These are phyloP conservation scores for Sistotremastrum suecicum DNA, from an alignment of 768 basidiomycete species.

Conservation along the genomic window DNA sequence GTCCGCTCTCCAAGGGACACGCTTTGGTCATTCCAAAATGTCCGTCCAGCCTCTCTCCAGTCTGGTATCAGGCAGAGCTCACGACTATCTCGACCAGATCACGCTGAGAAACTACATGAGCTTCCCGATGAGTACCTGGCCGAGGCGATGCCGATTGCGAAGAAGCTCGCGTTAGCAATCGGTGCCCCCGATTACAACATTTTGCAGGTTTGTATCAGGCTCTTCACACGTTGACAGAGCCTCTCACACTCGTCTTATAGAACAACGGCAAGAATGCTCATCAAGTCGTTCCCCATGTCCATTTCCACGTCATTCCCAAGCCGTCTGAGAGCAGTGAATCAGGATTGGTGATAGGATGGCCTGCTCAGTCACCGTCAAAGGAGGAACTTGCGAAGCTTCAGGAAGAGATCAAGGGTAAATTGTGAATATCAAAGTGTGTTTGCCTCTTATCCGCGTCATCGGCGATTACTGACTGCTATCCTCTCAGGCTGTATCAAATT, in stretches of 20 bases:
- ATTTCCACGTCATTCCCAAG: constrained; percentile 93
- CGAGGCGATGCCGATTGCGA: constrained; percentile 68
- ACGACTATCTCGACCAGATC: constrained; percentile 34
- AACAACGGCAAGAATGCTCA: constrained; percentile 57
- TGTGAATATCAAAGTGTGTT: constrained; percentile 16
- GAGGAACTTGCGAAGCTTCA: constrained; percentile 47
- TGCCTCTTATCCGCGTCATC: too few relatives aligned
- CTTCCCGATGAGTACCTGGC: constrained; percentile 73
- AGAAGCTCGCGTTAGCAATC: constrained; percentile 74
- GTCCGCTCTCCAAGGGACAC: constrained; percentile 82
- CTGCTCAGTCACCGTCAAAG: constrained; percentile 38
- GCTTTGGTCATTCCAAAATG: constrained; percentile 90
- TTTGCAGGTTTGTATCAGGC: constrained; percentile 34
- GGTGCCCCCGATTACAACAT: constrained; percentile 76
- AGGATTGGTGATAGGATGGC: constrained; percentile 80
- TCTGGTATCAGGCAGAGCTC: not conserved
- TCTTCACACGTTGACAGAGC: not conserved
- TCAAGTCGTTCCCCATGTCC: constrained; percentile 72
- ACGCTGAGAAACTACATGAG: constrained; percentile 74
- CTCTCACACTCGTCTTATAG: constrained; percentile 15
- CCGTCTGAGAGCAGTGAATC: constrained; percentile 44
- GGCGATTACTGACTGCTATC: too few relatives aligned
- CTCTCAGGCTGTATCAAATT: too few relatives aligned
- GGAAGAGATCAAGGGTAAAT: constrained; percentile 45
- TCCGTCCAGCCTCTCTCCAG: constrained; percentile 16